Evolutionary conservation across 352 stramenopile species (phyloP).

Genomic region (Peronospora tabacina): DNA sequence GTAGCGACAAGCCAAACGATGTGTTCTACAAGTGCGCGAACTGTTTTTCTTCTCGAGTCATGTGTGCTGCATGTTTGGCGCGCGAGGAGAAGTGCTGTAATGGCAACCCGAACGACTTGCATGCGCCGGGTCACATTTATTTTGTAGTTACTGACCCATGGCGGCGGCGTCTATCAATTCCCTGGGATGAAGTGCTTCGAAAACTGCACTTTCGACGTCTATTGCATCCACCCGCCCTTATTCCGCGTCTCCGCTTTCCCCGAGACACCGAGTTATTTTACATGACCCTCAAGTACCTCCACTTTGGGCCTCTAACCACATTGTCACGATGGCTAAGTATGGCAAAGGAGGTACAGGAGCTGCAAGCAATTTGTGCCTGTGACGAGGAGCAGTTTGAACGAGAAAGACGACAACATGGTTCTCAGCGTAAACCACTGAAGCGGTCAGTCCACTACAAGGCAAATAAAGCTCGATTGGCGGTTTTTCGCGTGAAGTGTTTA

Average conservation of each 20-base stretch:
- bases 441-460: slow-evolving; percentile 51
- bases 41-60: slow-evolving; percentile 40
- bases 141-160: slow-evolving; percentile 45
- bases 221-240: slow-evolving; percentile 45
- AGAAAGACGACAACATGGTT: slow-evolving; percentile 18
- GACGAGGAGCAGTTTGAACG: slow-evolving; percentile 45
- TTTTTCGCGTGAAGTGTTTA: slow-evolving; percentile 38
- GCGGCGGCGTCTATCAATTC: slow-evolving; percentile 29
- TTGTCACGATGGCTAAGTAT: slow-evolving; percentile 42
- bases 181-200: slow-evolving; percentile 5
- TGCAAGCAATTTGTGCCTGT: slow-evolving; percentile 54
- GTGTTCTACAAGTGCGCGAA: slow-evolving; percentile 62
- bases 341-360: slow-evolving; percentile 53
- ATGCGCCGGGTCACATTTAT: slow-evolving; percentile 61
- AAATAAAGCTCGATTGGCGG: slow-evolving; percentile 46
- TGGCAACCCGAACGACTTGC: slow-evolving; percentile 43
- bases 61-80: slow-evolving; percentile 40
- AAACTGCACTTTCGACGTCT: slow-evolving; percentile 35
- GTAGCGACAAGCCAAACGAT: slow-evolving; percentile 18
- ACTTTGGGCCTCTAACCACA: slow-evolving; percentile 56
- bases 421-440: slow-evolving; percentile 26
- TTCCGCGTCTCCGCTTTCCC: slow-evolving; percentile 44
- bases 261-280: slow-evolving; percentile 58
- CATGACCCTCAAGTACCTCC: slow-evolving; percentile 53
- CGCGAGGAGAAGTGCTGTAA: slow-evolving; percentile 39